Evolutionary conservation across 768 basidiomycete genomes (phyloP).

Genomic region (Leucosporidium creatinivorum): DNA sequence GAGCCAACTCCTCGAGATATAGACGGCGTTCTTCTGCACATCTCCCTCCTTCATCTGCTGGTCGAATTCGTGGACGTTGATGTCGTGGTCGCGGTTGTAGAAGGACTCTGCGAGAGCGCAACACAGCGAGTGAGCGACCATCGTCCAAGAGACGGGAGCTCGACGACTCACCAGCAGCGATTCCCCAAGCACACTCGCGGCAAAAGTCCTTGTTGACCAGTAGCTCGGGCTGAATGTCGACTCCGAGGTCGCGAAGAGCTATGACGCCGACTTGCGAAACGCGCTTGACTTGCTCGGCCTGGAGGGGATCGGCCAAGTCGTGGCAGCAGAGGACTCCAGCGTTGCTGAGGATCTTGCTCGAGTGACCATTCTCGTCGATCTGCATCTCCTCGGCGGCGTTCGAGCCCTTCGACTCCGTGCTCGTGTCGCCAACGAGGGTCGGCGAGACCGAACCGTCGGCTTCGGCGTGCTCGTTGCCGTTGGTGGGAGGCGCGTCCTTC

Average conservation of each 20-base stretch:
- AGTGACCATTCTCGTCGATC: background rate
- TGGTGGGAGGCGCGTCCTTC: background rate
- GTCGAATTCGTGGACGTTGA: background rate
- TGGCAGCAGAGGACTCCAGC: constrained; percentile 59
- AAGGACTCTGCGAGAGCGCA: constrained; percentile 1
- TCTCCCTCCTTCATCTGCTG: constrained; percentile 33
- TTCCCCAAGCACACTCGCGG: constrained; percentile 51
- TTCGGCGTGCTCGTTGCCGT: background rate
- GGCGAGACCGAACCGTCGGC: background rate
- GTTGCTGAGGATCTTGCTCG: constrained; percentile 36
- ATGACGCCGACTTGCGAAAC: constrained; percentile 50
- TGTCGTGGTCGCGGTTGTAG: constrained; percentile 8
- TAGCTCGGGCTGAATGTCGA: constrained; percentile 49
- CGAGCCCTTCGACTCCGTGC: too few relatives aligned
- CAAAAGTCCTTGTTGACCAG: constrained; percentile 53
- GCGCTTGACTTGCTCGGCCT: constrained; percentile 60
- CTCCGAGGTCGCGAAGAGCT: constrained; percentile 47
- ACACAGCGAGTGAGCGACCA: background rate
- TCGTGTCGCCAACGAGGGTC: background rate
- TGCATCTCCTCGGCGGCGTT: constrained; percentile 2
- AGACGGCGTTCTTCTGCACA: constrained; percentile 48
- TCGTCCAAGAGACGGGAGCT: too few relatives aligned
- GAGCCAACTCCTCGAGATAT: constrained; percentile 73
- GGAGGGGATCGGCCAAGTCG: constrained; percentile 55
- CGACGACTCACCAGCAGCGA: constrained; percentile 12